phyloP scores from a whole-genome alignment of 495 filamentous ascomycete genomes.

The Neurospora sp. region DNA sequence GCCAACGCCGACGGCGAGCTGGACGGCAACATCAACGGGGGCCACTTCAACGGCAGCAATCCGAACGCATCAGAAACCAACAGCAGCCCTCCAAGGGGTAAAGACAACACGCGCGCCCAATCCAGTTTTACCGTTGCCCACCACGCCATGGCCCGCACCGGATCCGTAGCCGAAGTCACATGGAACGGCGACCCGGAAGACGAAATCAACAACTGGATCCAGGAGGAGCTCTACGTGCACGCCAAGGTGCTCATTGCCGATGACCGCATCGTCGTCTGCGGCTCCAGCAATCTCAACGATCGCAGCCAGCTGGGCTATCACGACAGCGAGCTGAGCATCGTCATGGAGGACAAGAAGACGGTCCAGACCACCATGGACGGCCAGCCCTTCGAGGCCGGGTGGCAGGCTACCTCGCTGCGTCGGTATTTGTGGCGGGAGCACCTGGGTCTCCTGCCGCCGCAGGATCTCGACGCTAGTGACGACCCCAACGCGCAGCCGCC shows the following conservation, averaged over 20 bases:
- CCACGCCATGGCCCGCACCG: constrained; percentile 64
- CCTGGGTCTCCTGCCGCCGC: constrained; percentile 68
- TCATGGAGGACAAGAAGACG: constrained; percentile 76
- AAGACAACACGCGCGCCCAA: background rate
- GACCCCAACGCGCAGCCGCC: constrained; percentile 80
- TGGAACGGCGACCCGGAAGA: constrained; percentile 60
- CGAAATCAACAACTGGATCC: constrained; percentile 79
- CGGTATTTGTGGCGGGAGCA: constrained; percentile 90
- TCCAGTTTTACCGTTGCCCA: constrained; percentile 58
- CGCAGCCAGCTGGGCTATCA: constrained; percentile 82
- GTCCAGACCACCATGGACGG: constrained; percentile 78
- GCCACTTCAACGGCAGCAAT: constrained; percentile 32
- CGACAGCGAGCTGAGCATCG: constrained; percentile 85
- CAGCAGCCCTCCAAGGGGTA: constrained; percentile 32
- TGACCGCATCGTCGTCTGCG: constrained; percentile 72
- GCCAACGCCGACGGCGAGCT: constrained; percentile 8
- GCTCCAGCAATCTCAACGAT: constrained; percentile 87
- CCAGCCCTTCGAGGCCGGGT: constrained; percentile 58
- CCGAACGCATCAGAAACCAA: background rate
- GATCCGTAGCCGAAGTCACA: constrained; percentile 53
- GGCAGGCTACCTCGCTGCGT: constrained; percentile 69
- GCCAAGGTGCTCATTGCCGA: constrained; percentile 82
- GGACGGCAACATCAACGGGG: constrained; percentile 49
- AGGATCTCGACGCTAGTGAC: constrained; percentile 56
- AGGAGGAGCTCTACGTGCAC: constrained; percentile 92